Base-by-base conservation (phyloP, 129 eudicot species). In the Tanacetum coccineum region DNA sequence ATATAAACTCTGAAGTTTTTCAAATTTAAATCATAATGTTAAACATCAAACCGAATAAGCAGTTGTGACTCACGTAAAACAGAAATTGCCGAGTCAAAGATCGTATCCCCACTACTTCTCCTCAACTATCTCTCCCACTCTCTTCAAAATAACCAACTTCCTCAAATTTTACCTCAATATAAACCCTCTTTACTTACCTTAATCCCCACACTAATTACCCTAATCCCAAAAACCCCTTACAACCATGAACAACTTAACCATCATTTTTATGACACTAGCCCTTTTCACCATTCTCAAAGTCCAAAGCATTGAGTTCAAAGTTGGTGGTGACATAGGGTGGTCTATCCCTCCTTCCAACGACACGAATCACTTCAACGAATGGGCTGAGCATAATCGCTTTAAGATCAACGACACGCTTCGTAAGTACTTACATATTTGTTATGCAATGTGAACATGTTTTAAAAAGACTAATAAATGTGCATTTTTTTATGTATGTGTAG, bases 371-470 rank as follows among this genome's bases (percentile, higher is more conserved):
- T 86, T 65, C 80, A 68, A 86, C 66, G 64, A 81, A 3, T 89
- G 96, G 96, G 95, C 95, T 66, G 64, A 85, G 26, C 54, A 55
- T 6, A 89, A 83, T 64, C 78, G 96, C 36, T 89, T 89, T 62
- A 77, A 78, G 45, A 70, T 80, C 58, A 78, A 80, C 25, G 97
- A 90, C 68, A 84, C 95, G 30, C 73, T 90, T 14, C 78, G 97
- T 90, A 82, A 76, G 95, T 79, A 62, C 21, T n/a, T 32, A 32
- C 7, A 20, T 44, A 44, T 15, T 30, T n/a, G n/a, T n/a, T 12
- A 32, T 17, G 13, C 6, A 13, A 9, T 50, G 9, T 30, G 3
- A 19, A 12, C 26, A 4, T 13, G 36, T 25, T 26, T 4, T 13
- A 26, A 21, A 3, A 13, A 36, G 14, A 12, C 30, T 57, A 45